Conservation (phyloP, 2,329 filamentous ascomycete genomes). For the Xylaria sp. region DNA sequence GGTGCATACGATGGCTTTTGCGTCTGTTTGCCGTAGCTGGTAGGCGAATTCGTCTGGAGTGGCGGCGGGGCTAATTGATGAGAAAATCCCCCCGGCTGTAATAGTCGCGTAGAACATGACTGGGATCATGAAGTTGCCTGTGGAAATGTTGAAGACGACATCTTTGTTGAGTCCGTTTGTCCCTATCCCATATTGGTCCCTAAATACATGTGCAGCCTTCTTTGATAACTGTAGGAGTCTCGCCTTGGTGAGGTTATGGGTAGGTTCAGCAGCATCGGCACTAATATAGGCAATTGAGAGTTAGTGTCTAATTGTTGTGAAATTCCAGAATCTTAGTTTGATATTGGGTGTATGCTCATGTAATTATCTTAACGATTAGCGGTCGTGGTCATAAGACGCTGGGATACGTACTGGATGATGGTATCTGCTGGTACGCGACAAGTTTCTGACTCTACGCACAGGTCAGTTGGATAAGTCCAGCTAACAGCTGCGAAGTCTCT, state of each 20-base stretch:
- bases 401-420: slow-evolving; percentile 56
- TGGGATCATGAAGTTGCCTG: slow-evolving; percentile 45
- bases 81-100: slow-evolving; percentile 45
- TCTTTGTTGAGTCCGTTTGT: slow-evolving; percentile 40
- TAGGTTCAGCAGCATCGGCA: slow-evolving; percentile 66
- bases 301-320: slow-evolving; percentile 4
- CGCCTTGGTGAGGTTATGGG: slow-evolving; percentile 64
- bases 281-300: slow-evolving; percentile 8
- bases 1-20: slow-evolving; percentile 58
- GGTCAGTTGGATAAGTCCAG: slow-evolving; percentile 21
- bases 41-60: slow-evolving; percentile 45
- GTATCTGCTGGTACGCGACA: slow-evolving; percentile 58
- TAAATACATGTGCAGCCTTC: slow-evolving; percentile 66
- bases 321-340: too few relatives aligned
- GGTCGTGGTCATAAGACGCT: not conserved
- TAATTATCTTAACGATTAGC: too few relatives aligned
- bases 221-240: slow-evolving; percentile 61
- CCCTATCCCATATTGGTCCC: slow-evolving; percentile 49
- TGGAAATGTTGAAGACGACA: slow-evolving; percentile 44
- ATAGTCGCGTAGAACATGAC: slow-evolving; percentile 44
- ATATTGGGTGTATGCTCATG: not conserved
- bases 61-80: slow-evolving; percentile 42
- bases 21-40: slow-evolving; percentile 55
- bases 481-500: not conserved
- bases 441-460: slow-evolving; percentile 51